Percentiles rank a stretch among this genome's conserved stretches.
Conservation (phyloP, 768 basidiomycete species). For the Lyophyllum shimeji region DNA sequence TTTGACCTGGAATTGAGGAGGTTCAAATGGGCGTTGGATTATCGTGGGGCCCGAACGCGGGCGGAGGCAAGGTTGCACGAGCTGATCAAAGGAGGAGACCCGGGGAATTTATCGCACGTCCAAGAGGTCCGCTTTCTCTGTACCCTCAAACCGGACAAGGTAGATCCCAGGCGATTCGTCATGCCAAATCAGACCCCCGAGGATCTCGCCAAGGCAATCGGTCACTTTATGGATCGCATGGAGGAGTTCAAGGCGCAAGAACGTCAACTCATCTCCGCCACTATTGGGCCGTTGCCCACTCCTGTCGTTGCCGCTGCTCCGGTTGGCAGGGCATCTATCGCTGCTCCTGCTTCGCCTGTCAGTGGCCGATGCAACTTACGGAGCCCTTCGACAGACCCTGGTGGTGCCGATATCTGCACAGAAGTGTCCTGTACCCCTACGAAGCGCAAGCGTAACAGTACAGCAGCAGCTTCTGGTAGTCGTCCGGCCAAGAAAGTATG, state of each 20-base stretch:
- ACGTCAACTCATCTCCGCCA: neutral
- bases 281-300: neutral
- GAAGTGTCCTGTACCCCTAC: neutral
- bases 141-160: neutral
- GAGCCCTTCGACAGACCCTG: neutral
- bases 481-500: neutral
- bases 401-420: neutral
- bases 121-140: neutral
- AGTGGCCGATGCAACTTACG: neutral
- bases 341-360: neutral
- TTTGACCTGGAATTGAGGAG: slow-evolving; percentile 44
- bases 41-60: slow-evolving; percentile 13
- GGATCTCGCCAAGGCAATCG: slow-evolving; percentile 12
- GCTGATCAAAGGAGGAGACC: slow-evolving; percentile 15
- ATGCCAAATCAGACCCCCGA: slow-evolving; percentile 19
- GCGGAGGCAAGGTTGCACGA: neutral
- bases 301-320: neutral
- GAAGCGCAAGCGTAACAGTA: neutral
- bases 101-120: neutral
- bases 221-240: slow-evolving; percentile 11
- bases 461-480: neutral
- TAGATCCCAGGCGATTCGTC: slow-evolving; percentile 14
- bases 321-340: neutral
- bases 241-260: slow-evolving; percentile 1
- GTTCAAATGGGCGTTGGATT: slow-evolving; percentile 54